A percentile compares a stretch with the other conserved stretches of the same genome.
Evolutionary conservation across 345 rosid species (phyloP).

Genomic region (Salix viminalis): DNA sequence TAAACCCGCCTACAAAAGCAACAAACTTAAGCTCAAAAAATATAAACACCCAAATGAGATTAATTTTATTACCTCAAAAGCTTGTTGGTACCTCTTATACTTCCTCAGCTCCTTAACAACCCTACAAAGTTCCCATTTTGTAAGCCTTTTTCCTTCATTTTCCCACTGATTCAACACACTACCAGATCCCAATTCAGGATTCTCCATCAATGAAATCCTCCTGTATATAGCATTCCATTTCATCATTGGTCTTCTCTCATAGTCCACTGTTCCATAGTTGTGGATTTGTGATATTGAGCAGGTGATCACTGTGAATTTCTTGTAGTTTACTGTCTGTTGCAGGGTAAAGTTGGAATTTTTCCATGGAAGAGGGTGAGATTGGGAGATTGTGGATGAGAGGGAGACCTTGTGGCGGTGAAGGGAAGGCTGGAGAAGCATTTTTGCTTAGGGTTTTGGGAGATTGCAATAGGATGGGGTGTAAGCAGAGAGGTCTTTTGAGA

Average conservation of each 20-base stretch:
- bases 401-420: constrained; percentile 40
- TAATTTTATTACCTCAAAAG: constrained; percentile 61
- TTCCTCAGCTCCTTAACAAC: constrained; percentile 89
- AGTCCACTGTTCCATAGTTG: constrained; percentile 71
- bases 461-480: neutral
- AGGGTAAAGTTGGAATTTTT: constrained; percentile 17
- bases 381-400: constrained; percentile 42
- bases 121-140: constrained; percentile 87
- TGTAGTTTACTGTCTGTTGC: constrained; percentile 15
- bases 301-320: constrained; percentile 18
- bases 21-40: neutral
- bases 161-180: constrained; percentile 67
- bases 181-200: constrained; percentile 70
- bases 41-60: neutral
- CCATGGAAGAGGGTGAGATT: constrained; percentile 33
- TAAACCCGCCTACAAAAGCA: neutral
- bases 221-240: constrained; percentile 77
- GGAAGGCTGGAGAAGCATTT: constrained; percentile 55
- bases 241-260: constrained; percentile 62
- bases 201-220: constrained; percentile 70
- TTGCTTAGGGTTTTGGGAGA: neutral
- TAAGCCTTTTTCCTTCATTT: constrained; percentile 56
- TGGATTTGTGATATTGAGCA: constrained; percentile 68
- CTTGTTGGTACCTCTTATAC: constrained; percentile 60
- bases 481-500: neutral